These are phyloP conservation scores for Phyllachora maydis DNA, from an alignment of 2,329 filamentous ascomycete species.

Conservation along the genomic window DNA sequence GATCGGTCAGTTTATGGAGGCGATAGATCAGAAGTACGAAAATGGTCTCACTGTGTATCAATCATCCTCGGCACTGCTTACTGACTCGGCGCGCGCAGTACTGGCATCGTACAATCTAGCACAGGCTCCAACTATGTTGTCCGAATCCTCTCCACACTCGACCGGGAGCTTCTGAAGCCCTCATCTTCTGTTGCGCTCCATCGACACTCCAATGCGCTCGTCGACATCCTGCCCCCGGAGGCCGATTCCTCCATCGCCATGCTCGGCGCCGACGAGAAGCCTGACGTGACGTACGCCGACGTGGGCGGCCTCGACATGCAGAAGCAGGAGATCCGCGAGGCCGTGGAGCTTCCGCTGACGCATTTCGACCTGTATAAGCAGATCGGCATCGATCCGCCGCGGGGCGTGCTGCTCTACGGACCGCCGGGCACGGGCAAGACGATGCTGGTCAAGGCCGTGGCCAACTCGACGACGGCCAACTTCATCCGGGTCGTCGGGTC, in stretches of 20 bases:
- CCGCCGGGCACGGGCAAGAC: slow-evolving; percentile 94
- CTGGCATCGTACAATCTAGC: slow-evolving; percentile 94
- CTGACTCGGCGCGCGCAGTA: too few species aligned
- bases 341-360: slow-evolving; percentile 86
- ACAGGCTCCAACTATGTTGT: slow-evolving; percentile 99
- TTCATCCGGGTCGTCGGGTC: slow-evolving; percentile 97
- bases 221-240: slow-evolving; percentile 96
- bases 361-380: slow-evolving; percentile 99
- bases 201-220: slow-evolving; percentile 92
- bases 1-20: slow-evolving; percentile 99
- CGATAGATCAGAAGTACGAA: slow-evolving; percentile 96
- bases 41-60: too few species aligned
- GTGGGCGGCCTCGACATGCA: slow-evolving; percentile 98
- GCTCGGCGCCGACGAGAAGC: slow-evolving; percentile 92
- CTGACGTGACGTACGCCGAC: slow-evolving; percentile 93
- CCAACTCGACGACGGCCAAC: slow-evolving; percentile 92
- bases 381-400: slow-evolving; percentile 94
- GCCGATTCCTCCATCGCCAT: slow-evolving; percentile 98
- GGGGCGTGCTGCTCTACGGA: slow-evolving; percentile 88
- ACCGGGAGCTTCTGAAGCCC: slow-evolving; percentile 94
- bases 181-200: slow-evolving; percentile 95
- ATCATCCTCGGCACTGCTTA: too few species aligned
- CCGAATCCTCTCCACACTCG: slow-evolving; percentile 90
- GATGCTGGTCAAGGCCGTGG: slow-evolving; percentile 94
- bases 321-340: slow-evolving; percentile 97